Evolutionary conservation across 768 basidiomycete species (phyloP).

Genomic region (Phaeotremella skinneri): DNA sequence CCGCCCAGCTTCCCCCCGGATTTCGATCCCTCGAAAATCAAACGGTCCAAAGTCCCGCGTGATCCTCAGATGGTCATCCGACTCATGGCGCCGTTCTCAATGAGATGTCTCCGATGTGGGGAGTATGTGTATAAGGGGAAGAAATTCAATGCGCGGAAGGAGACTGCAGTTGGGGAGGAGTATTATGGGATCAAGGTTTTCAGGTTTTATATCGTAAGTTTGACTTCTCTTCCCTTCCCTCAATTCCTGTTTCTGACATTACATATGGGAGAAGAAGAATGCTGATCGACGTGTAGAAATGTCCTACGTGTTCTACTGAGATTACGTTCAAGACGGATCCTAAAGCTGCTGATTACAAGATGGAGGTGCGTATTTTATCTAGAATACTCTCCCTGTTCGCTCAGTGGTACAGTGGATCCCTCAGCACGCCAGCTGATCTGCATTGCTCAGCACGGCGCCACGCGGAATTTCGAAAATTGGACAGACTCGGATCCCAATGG

Average conservation of each 20-base stretch:
- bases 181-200: conserved; percentile 89
- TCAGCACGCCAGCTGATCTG: conserved; percentile 78
- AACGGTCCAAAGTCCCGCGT: conserved; percentile 81
- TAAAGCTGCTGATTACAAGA: conserved; percentile 56
- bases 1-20: conserved; percentile 78
- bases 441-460: conserved; percentile 75
- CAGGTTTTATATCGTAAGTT: conserved; percentile 51
- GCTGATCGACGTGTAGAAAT: conserved; percentile 56
- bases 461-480: conserved; percentile 98
- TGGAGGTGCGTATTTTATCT: conserved; percentile 3
- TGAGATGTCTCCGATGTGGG: conserved; percentile 83
- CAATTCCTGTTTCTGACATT: not conserved
- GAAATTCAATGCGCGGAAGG: conserved; percentile 98
- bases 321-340: conserved; percentile 99
- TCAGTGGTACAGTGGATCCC: not conserved
- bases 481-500: conserved; percentile 62
- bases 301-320: conserved; percentile 92
- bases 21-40: conserved; percentile 96
- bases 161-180: conserved; percentile 94
- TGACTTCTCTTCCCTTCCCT: conserved; percentile 1
- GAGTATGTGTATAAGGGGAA: conserved; percentile 99
- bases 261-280: not conserved
- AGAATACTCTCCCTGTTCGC: not conserved
- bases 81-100: conserved; percentile 98
- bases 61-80: conserved; percentile 96